A percentile compares a stretch with the other conserved stretches of the same genome.
These are phyloP conservation scores for Leccinum sublutescens DNA, from an alignment of 768 basidiomycete genomes.

Conservation along the genomic window DNA sequence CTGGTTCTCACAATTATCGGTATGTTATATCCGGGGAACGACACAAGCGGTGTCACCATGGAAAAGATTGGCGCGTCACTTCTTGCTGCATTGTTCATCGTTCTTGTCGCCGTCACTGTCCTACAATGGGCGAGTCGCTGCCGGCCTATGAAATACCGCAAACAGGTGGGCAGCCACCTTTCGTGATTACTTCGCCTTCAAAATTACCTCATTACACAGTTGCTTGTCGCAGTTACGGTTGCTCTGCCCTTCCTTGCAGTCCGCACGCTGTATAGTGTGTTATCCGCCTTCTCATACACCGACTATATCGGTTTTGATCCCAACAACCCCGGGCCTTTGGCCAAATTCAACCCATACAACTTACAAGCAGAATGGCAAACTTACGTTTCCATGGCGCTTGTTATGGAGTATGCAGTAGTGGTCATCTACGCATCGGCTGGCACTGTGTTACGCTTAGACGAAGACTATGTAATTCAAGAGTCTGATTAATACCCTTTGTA, in stretches of 20 bases:
- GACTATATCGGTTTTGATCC: slow-evolving; percentile 36
- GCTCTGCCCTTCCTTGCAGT: slow-evolving; percentile 62
- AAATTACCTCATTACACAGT: slow-evolving; percentile 35
- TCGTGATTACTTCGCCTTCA: slow-evolving; percentile 2
- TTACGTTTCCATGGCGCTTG: slow-evolving; percentile 55
- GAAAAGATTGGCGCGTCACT: slow-evolving; percentile 14
- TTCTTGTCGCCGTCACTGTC: slow-evolving; percentile 44
- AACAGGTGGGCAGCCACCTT: slow-evolving; percentile 32
- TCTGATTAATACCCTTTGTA: slow-evolving; percentile 32
- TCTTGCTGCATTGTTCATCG: slow-evolving; percentile 38
- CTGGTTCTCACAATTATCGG: slow-evolving; percentile 22
- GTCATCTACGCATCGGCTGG: slow-evolving; percentile 41
- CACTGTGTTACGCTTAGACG: slow-evolving; percentile 26
- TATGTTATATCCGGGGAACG: no score
- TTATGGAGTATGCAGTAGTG: slow-evolving; percentile 57
- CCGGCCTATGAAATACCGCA: slow-evolving; percentile 26
- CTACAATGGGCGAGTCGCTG: slow-evolving; percentile 52
- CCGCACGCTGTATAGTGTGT: slow-evolving; percentile 45
- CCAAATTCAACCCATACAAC: slow-evolving; percentile 53
- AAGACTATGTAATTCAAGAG: slow-evolving; percentile 29
- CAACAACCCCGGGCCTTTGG: slow-evolving; percentile 32
- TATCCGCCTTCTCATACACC: slow-evolving; percentile 51
- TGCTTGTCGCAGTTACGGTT: slow-evolving; percentile 51
- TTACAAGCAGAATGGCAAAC: slow-evolving; percentile 49
- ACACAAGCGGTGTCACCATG: slow-evolving; percentile 6